Evolutionary conservation across 257 asterid species (phyloP).

Genomic region (Schizonepeta tenuifolia): DNA sequence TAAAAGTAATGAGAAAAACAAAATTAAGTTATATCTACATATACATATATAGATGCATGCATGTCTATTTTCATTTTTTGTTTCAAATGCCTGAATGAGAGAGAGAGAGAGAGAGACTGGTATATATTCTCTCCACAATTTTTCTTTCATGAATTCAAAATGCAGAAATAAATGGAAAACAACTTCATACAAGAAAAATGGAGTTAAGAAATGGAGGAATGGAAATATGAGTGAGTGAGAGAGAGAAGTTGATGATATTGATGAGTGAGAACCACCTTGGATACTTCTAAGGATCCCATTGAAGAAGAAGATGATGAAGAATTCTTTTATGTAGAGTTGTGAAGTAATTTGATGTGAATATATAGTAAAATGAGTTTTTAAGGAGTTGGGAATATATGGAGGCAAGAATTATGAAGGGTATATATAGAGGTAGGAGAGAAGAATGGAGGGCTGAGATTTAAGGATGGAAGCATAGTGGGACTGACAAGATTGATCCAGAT

Average conservation of each 20-base stretch:
- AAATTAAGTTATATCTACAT: too few relatives aligned
- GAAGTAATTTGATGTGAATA: conserved; percentile 12
- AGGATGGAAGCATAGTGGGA: not conserved
- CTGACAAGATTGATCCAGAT: not conserved
- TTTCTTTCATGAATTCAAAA: not conserved
- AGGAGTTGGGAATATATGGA: conserved; percentile 27
- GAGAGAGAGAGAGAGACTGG: not conserved
- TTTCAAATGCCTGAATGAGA: conserved; percentile 6
- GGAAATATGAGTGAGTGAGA: not conserved
- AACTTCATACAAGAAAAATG: not conserved
- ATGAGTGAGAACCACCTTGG: conserved; percentile 48
- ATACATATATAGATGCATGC: not conserved
- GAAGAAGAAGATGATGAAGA: conserved; percentile 37
- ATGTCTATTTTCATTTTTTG: conserved; percentile 2
- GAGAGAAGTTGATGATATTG: not conserved
- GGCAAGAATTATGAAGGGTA: conserved; percentile 26
- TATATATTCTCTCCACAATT: not conserved
- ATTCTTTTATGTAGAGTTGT: not conserved
- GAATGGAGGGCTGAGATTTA: conserved; percentile 36
- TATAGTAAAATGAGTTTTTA: not conserved
- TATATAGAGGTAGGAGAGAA: conserved; percentile 30
- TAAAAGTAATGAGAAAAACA: not conserved
- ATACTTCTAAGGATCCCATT: conserved; percentile 62
- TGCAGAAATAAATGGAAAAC: not conserved
- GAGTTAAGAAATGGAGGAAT: not conserved